Conservation (phyloP, 1,284 basidiomycete species). For the Melampsora occidentalis region DNA sequence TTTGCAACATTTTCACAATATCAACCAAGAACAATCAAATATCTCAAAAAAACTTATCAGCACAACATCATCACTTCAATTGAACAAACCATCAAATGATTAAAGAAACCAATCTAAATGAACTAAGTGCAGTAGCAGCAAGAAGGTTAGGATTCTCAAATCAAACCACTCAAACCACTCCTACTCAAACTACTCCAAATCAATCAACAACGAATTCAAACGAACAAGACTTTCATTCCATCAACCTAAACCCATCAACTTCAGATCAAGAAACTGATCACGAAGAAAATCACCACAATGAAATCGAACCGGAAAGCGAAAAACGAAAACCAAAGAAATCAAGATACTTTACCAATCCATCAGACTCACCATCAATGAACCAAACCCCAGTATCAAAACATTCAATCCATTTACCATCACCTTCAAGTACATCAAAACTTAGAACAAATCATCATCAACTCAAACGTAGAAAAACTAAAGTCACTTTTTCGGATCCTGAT, state of each 20-base stretch:
- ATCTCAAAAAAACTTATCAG: no score
- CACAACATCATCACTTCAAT: no score
- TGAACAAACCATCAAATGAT: no score
- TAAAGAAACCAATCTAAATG: neutral
- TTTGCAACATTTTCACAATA: no score
- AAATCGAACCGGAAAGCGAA: neutral
- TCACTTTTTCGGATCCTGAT: neutral
- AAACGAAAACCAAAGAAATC: neutral
- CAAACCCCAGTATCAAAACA: neutral
- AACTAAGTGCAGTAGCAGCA: constrained; percentile 1
- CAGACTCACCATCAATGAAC: neutral
- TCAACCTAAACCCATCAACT: neutral
- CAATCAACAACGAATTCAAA: constrained; percentile 5
- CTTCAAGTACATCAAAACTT: neutral
- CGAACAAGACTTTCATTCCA: neutral
- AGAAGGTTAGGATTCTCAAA: constrained; percentile 4
- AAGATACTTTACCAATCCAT: neutral
- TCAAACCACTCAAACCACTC: no score
- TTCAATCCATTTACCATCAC: neutral
- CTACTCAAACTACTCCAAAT: neutral
- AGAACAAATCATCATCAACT: neutral
- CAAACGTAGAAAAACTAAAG: neutral
- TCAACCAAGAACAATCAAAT: no score
- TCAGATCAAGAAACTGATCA: neutral
- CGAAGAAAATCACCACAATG: neutral